Base-by-base conservation (phyloP, 306 rosid species). In the Inga oerstediana region DNA sequence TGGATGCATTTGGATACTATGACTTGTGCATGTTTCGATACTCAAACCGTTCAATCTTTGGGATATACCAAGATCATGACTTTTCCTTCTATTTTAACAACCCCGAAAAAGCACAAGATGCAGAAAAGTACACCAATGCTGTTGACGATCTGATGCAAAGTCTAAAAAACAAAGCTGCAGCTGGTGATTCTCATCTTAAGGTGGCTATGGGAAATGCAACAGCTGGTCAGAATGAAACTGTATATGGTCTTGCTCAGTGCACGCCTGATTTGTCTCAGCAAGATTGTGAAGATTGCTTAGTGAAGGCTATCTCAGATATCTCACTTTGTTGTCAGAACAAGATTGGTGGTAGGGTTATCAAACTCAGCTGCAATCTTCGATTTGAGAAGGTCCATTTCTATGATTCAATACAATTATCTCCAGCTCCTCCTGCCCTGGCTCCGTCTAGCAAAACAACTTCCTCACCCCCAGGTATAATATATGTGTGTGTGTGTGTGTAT, bases 201-300 rank as follows among this genome's bases (percentile, higher is more conserved):
- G 75, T 27, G 76, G 80, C 87, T 6, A 24, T 41, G 46, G 51
- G 22, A 5, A 69, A 54, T 3, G 56, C 16, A 65, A 13, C 32
- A 0, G 72, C 39, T 24, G 17, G 27, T 58, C 76, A 51, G 0
- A 35, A 37, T 64, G 8, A 61, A 44, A 54, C 62, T 1, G 16
- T 80, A 10, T 87, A 54, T 35, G 87, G 77, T 46, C 72, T 73
- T 24, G 78, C 34, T 2, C 87, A 87, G 85, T 87, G 85, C 59
- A 65, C 80, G 3, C 89, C 83, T 49, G 83, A 87, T 20, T 58
- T 87, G 35, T 45, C 82, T 2, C 0, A 9, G 54, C 15, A 2
- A 15, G 59, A 81, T 0, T 87, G 89, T 83, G 46, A 3, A 5
- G 13, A 10, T 13, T 87, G 89, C 73, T 35, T 84, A 9, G 44